Percentiles rank a stretch among this genome's conserved stretches.
Evolutionary conservation across 1,139 yeast genomes (phyloP).

Genomic region (Yamadazyma spencermartinsiae): DNA sequence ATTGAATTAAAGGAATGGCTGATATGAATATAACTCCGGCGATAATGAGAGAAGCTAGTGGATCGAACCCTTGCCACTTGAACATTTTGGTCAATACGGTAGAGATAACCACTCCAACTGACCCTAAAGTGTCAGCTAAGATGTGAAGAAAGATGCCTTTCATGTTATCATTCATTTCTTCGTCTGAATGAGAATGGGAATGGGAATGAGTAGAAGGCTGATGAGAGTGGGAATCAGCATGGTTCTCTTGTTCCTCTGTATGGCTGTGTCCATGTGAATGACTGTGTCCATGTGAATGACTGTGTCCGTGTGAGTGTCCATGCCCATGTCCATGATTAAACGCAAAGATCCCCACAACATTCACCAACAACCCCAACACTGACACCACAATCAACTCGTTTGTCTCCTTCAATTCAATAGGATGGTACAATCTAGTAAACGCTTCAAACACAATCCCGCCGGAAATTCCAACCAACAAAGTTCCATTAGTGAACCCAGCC

Average conservation of each 20-base stretch:
- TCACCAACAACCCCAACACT: constrained; percentile 78
- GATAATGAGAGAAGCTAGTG: constrained; percentile 85
- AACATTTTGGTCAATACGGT: constrained; percentile 65
- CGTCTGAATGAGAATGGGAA: constrained; percentile 22
- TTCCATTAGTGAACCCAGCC: constrained; percentile 95
- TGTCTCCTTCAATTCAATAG: constrained; percentile 75
- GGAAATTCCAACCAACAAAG: constrained; percentile 81
- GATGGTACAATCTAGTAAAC: constrained; percentile 72
- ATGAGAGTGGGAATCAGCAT: no score
- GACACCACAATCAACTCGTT: constrained; percentile 88
- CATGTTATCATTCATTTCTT: constrained; percentile 75
- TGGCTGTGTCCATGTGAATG: constrained; percentile 11
- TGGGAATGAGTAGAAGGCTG: constrained; percentile 16
- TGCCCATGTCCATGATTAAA: constrained; percentile 75
- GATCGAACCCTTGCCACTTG: constrained; percentile 74
- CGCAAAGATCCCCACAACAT: constrained; percentile 89
- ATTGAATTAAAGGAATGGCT: constrained; percentile 78
- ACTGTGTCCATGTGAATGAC: constrained; percentile 26
- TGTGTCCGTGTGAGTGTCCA: constrained; percentile 36
- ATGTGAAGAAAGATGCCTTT: constrained; percentile 91
- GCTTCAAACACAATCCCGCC: constrained; percentile 89
- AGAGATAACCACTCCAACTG: constrained; percentile 92
- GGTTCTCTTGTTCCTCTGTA: no score
- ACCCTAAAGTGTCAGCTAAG: constrained; percentile 92
- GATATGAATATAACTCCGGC: constrained; percentile 79